phyloP scores from a whole-genome alignment of 2,329 filamentous ascomycete genomes.

The Trichoderma koningiopsis region DNA sequence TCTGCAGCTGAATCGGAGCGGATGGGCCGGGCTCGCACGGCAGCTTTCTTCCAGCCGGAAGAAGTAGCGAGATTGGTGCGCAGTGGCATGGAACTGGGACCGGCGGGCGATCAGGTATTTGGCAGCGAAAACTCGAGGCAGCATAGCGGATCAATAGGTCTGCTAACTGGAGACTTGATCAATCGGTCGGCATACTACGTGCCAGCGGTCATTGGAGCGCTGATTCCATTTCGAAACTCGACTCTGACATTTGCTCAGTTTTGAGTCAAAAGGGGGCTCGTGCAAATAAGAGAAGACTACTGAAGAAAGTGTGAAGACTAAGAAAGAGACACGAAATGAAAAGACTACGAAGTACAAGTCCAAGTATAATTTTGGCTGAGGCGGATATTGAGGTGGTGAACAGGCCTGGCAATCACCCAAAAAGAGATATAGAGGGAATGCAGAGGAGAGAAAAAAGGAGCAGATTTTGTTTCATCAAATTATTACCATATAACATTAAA shows the following conservation, averaged over 20 bases:
- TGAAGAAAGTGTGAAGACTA: background rate
- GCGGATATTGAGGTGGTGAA: background rate
- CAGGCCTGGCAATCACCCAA: background rate
- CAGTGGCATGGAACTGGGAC: constrained; percentile 44
- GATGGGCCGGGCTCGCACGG: constrained; percentile 43
- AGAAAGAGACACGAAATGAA: background rate
- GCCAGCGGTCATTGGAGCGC: constrained; percentile 44
- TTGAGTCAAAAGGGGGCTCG: background rate
- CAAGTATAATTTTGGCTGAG: background rate
- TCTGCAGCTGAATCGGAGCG: constrained; percentile 26
- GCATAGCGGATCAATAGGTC: constrained; percentile 43
- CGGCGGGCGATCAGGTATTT: constrained; percentile 45
- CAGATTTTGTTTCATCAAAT: background rate
- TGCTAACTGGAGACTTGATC: constrained; percentile 44
- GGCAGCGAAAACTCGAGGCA: constrained; percentile 43
- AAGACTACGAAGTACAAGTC: background rate
- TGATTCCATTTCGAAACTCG: constrained; percentile 45
- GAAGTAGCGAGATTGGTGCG: constrained; percentile 42
- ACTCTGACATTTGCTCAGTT: constrained; percentile 36
- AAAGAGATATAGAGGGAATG: background rate
- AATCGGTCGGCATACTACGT: constrained; percentile 42
- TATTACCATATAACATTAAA: background rate
- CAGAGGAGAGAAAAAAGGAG: background rate
- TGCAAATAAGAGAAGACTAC: background rate
- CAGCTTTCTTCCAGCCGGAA: constrained; percentile 42